Conservation (phyloP, 2,329 filamentous ascomycete genomes). For the Amauroascus niger region DNA sequence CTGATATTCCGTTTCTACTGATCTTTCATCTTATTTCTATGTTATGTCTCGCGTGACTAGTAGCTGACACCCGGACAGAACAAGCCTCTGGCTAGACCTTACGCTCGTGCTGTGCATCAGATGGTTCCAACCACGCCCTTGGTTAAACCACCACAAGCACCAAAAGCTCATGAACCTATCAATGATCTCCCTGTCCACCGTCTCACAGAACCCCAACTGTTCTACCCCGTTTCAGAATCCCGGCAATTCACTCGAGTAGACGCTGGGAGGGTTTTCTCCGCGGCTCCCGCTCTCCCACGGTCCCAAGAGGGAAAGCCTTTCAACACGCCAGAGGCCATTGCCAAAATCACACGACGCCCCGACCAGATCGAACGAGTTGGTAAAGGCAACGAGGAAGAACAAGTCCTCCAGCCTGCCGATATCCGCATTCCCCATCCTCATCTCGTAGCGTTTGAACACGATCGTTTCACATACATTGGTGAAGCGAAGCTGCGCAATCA, state of each 20-base stretch:
- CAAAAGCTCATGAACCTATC: conserved; percentile 48
- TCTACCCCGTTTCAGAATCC: conserved; percentile 55
- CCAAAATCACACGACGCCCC: conserved; percentile 24
- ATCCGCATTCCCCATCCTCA: conserved; percentile 56
- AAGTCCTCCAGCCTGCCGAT: conserved; percentile 52
- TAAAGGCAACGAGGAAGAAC: conserved; percentile 35
- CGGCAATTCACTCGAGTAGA: conserved; percentile 56
- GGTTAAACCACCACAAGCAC: conserved; percentile 29
- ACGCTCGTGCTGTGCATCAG: conserved; percentile 61
- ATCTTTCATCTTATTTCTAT: conserved; percentile 26
- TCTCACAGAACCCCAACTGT: conserved; percentile 46
- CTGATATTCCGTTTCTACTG: conserved; percentile 44
- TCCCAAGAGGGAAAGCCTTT: conserved; percentile 22
- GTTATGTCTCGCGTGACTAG: background rate
- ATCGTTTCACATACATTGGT: conserved; percentile 30
- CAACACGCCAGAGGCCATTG: conserved; percentile 28
- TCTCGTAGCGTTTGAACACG: conserved; percentile 43
- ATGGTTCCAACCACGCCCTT: conserved; percentile 68
- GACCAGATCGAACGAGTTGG: conserved; percentile 35
- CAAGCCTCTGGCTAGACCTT: conserved; percentile 65
- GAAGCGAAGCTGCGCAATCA: conserved; percentile 27
- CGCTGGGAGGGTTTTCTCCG: conserved; percentile 51
- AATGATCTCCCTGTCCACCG: conserved; percentile 55
- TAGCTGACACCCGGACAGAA: conserved; percentile 45
- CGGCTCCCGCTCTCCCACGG: conserved; percentile 31